These are phyloP conservation scores for Cryptosporidium ubiquitum DNA, from an alignment of 169 alveolate genomes.

Conservation along the genomic window DNA sequence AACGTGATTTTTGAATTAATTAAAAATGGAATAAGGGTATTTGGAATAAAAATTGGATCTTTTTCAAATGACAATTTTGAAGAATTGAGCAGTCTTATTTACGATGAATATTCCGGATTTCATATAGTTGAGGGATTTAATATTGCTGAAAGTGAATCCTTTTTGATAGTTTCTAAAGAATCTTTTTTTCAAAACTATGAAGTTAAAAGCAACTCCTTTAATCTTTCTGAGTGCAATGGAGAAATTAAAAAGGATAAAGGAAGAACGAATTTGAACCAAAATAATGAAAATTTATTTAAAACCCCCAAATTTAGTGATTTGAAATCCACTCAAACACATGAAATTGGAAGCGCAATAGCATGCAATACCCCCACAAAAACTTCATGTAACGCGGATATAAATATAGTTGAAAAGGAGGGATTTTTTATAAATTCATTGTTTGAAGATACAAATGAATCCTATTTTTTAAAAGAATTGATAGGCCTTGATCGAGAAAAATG, in stretches of 20 bases:
- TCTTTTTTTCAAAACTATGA: not conserved
- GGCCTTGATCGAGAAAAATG: not conserved
- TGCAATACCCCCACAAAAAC: slow-evolving; percentile 13
- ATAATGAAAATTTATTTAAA: not conserved
- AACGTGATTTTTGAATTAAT: slow-evolving; percentile 25
- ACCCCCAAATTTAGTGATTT: not conserved
- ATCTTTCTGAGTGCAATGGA: not conserved
- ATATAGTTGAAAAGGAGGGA: not conserved
- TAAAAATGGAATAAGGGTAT: not conserved
- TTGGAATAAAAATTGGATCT: not conserved
- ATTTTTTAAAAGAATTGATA: not conserved
- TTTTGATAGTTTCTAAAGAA: slow-evolving; percentile 37
- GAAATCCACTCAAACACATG: not conserved
- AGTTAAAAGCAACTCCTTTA: not conserved
- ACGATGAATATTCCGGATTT: slow-evolving; percentile 42
- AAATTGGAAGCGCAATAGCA: not conserved
- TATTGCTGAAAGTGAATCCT: slow-evolving; percentile 43
- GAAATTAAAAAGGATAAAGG: not conserved
- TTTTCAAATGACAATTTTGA: not conserved
- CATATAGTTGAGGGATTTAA: slow-evolving; percentile 42
- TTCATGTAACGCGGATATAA: not conserved
- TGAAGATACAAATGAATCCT: not conserved
- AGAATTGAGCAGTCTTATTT: not conserved
- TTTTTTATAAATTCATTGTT: not conserved
- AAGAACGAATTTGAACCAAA: not conserved